Base-by-base conservation (phyloP, 2,329 filamentous ascomycete genomes). In the Eurotiales sp. region DNA sequence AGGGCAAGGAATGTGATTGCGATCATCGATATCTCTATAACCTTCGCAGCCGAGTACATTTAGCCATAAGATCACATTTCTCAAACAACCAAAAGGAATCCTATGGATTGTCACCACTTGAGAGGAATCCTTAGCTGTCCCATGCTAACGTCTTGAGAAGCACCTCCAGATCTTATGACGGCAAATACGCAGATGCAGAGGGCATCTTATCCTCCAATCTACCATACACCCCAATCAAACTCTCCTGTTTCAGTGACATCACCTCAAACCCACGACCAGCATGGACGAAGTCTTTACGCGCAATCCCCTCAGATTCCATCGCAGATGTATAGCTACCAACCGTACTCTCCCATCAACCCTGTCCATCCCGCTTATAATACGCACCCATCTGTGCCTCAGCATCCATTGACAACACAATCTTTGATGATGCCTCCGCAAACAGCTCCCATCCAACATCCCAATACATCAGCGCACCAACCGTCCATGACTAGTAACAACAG, bases 161-260 rank as follows among this genome's bases (percentile, higher is more conserved):
- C 89, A 71, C 83, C 86, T 70, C 83, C 85, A 66, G 82, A 85
- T 66, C 75, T 79, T 64, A 86, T 86, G 84, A 82, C 83, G 56
- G 77, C 72, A 56, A 66, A 82, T 60, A 78, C 82, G 60, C 81
- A 82, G 58, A 84, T 86, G 79, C 83, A 82, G 67, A 78, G 83
- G 61, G 80, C 77, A 42, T n/a, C n/a, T n/a, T 96, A 95, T 68
- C 91, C 91, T 61, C 89, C 90, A 55, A 95, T 96, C 67, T 96
- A 96, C 69, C 43, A 96, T 71, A 95, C 91, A 15, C 90, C 91
- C 50, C 91, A 96, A 74, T 95, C 91, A 51, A 95, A 92, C 72
- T 96, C 92, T 50, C 92, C 92, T 44, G 89, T 90, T 34, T 95
- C 91, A 46, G 91, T 96, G 62, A 88, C 91, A 57, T 96, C 92